These are phyloP conservation scores for Malus sylvestris DNA, from an alignment of 306 rosid species.

Conservation along the genomic window DNA sequence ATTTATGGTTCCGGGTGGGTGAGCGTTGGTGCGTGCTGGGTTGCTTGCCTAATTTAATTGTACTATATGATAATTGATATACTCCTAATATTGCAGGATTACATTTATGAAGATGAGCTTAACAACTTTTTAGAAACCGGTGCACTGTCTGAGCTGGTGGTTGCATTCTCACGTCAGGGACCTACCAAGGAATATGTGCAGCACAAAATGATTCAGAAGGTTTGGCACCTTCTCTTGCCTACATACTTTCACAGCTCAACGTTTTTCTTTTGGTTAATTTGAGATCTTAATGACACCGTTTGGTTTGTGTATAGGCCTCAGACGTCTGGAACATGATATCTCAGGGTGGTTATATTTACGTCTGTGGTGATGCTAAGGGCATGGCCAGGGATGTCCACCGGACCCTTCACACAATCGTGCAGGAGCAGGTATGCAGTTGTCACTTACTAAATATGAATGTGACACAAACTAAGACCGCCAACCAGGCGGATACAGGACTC, in stretches of 20 bases:
- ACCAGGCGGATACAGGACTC: not conserved
- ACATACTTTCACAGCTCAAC: not conserved
- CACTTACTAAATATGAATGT: conserved; percentile 4
- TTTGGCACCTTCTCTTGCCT: conserved; percentile 11
- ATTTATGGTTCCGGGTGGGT: not conserved
- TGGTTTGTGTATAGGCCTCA: conserved; percentile 52
- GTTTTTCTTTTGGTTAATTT: not conserved
- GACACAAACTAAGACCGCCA: not conserved
- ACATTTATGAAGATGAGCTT: conserved; percentile 84
- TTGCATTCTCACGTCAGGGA: conserved; percentile 95
- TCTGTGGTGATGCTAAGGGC: conserved; percentile 99
- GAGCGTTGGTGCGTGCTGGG: not conserved
- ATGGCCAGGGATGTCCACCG: conserved; percentile 99
- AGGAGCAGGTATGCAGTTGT: conserved; percentile 59
- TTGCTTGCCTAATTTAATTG: not conserved
- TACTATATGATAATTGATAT: not conserved
- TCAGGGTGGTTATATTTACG: conserved; percentile 78
- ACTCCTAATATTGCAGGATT: conserved; percentile 48
- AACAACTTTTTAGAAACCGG: conserved; percentile 56
- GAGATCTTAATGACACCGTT: not conserved
- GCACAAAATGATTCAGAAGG: conserved; percentile 92
- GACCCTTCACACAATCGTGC: conserved; percentile 69
- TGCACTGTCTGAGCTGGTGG: conserved; percentile 78
- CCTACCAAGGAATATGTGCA: conserved; percentile 88
- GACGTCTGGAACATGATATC: conserved; percentile 82